Evolutionary conservation across 169 alveolate genomes (phyloP).

Genomic region (Cryptosporidium viatorum): DNA sequence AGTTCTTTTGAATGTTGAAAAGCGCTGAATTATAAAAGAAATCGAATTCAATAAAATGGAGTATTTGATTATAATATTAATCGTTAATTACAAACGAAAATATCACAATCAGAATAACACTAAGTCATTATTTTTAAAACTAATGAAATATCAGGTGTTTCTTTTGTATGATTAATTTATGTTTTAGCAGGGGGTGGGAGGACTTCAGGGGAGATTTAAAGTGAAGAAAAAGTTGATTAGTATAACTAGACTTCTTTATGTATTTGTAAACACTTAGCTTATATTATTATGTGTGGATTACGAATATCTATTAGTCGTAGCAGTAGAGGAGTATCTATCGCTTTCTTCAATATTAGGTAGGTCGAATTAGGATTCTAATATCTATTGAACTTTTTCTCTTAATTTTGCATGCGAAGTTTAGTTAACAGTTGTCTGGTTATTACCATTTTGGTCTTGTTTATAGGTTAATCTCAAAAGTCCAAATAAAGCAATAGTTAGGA

Average conservation of each 20-base stretch:
- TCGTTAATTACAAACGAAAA: not conserved
- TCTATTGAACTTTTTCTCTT: too few species aligned
- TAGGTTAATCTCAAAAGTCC: conserved; percentile 47
- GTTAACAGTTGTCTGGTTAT: not conserved
- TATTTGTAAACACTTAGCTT: not conserved
- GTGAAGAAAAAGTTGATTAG: not conserved
- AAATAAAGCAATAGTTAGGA: conserved; percentile 43
- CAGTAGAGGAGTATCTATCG: not conserved
- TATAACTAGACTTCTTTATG: not conserved
- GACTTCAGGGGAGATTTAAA: not conserved
- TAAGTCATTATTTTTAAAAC: conserved; percentile 6
- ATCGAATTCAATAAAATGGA: conserved; percentile 22
- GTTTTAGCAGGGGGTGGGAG: not conserved
- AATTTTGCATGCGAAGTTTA: not conserved
- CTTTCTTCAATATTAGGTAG: not conserved
- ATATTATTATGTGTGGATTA: not conserved
- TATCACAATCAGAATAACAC: conserved; percentile 11
- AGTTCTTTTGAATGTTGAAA: conserved; percentile 31
- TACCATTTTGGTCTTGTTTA: conserved; percentile 5
- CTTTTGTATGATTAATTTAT: not conserved
- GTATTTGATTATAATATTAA: not conserved
- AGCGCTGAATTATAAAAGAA: conserved; percentile 8
- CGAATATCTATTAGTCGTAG: not conserved
- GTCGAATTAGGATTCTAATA: too few species aligned
- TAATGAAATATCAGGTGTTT: not conserved